Conservation (phyloP, 805 yeast species). For the Maudiozyma saulgeensis region DNA sequence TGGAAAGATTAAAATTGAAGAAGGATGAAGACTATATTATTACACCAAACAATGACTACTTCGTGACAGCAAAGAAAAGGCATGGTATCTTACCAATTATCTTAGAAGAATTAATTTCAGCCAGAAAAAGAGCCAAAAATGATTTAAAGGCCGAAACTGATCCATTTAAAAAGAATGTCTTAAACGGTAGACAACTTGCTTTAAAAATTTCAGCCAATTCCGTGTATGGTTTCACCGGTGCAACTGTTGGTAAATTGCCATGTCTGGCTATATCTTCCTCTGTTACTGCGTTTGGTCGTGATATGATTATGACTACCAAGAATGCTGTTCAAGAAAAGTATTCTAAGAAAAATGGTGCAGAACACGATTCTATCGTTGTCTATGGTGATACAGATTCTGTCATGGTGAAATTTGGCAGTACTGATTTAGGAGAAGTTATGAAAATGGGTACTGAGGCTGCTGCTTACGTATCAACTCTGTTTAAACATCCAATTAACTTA, state of each 20-base stretch:
- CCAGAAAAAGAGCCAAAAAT: slow-evolving; percentile 86
- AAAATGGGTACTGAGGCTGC: slow-evolving; percentile 92
- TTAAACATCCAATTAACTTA: slow-evolving; percentile 78
- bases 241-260: slow-evolving; percentile 93
- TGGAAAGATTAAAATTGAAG: slow-evolving; percentile 51
- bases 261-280: slow-evolving; percentile 94
- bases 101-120: slow-evolving; percentile 75
- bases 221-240: slow-evolving; percentile 98
- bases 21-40: slow-evolving; percentile 70
- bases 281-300: slow-evolving; percentile 91
- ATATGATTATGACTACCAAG: slow-evolving; percentile 90
- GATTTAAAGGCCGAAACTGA: slow-evolving; percentile 89
- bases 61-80: slow-evolving; percentile 59
- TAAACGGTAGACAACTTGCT: slow-evolving; percentile 96
- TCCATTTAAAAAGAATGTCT: slow-evolving; percentile 85
- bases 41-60: slow-evolving; percentile 89
- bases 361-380: slow-evolving; percentile 80
- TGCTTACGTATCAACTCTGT: slow-evolving; percentile 64
- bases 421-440: slow-evolving; percentile 79
- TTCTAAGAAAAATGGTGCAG: slow-evolving; percentile 69
- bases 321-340: slow-evolving; percentile 74
- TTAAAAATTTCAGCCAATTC: slow-evolving; percentile 95
- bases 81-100: slow-evolving; percentile 90
- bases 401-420: slow-evolving; percentile 91
- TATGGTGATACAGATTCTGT: slow-evolving; percentile 99